Conservation (phyloP, 2,329 filamentous ascomycete species). For the Fusarium tupiense region DNA sequence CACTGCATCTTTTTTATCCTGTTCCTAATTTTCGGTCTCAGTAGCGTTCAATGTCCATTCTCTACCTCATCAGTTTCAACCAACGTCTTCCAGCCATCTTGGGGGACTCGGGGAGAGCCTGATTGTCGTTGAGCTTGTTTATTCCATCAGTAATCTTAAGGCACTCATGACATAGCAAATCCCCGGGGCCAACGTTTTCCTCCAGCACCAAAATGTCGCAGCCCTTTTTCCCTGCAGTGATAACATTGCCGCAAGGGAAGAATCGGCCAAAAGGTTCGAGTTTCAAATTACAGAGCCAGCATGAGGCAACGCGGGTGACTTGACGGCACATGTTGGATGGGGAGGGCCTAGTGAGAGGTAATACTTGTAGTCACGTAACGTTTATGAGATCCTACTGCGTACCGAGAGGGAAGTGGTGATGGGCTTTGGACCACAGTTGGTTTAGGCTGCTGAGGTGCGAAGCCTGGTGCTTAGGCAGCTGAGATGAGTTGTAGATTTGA, state of each 20-base stretch:
- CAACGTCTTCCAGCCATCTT: not conserved
- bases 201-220: not conserved
- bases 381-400: not conserved
- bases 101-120: not conserved
- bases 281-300: conserved; percentile 3
- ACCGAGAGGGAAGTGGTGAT: not conserved
- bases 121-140: conserved; percentile 8
- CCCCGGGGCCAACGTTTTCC: not conserved
- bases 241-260: not conserved
- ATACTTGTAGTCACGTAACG: not conserved
- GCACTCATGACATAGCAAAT: conserved; percentile 10
- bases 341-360: not conserved
- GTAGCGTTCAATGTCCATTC: not conserved
- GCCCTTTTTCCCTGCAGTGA: not conserved
- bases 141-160: not conserved
- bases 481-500: not conserved
- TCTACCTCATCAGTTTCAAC: not conserved
- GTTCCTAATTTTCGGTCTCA: not conserved
- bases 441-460: not conserved
- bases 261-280: conserved; percentile 15
- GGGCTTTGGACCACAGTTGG: not conserved
- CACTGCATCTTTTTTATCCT: not conserved
- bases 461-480: not conserved
- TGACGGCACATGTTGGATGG: conserved; percentile 10
- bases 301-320: not conserved